A percentile compares a stretch with the other conserved stretches of the same genome.
These are phyloP conservation scores for Leptographium wingfieldii DNA, from an alignment of 2,329 filamentous ascomycete species.

Conservation along the genomic window DNA sequence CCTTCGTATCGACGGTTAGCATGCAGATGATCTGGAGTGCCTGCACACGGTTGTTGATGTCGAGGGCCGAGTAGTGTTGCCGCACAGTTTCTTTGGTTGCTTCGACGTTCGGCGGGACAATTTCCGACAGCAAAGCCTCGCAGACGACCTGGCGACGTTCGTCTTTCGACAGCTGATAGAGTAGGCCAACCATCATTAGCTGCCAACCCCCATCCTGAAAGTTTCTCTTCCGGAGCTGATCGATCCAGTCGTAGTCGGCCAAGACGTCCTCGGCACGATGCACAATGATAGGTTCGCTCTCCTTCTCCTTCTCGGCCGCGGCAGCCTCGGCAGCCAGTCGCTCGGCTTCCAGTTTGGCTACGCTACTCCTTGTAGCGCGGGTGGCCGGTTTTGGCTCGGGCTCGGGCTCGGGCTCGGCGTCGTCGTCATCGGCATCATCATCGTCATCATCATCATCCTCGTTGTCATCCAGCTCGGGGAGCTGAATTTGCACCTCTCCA, in stretches of 20 bases:
- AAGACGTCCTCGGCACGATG: slow-evolving; percentile 70
- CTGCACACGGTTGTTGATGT: slow-evolving; percentile 71
- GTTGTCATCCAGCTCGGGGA: slow-evolving; percentile 63
- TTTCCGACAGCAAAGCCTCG: slow-evolving; percentile 63
- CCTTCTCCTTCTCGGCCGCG: slow-evolving; percentile 35
- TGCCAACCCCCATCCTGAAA: slow-evolving; percentile 88
- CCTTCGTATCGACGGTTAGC: slow-evolving; percentile 74
- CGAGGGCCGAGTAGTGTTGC: slow-evolving; percentile 58
- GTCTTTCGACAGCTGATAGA: slow-evolving; percentile 73
- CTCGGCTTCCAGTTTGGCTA: slow-evolving; percentile 70
- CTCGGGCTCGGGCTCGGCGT: slow-evolving; percentile 54
- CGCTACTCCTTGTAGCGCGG: slow-evolving; percentile 72
- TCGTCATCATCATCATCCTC: slow-evolving; percentile 55
- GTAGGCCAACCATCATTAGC: slow-evolving; percentile 70
- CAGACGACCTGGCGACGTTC: slow-evolving; percentile 58
- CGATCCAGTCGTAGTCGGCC: slow-evolving; percentile 67
- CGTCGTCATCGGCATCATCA: slow-evolving; percentile 43
- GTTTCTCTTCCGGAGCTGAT: slow-evolving; percentile 68
- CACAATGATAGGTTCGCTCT: slow-evolving; percentile 34
- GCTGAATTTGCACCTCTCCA: slow-evolving; percentile 64
- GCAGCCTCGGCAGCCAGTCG: slow-evolving; percentile 48
- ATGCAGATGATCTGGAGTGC: slow-evolving; percentile 77
- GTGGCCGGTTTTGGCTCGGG: slow-evolving; percentile 53
- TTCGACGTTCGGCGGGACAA: slow-evolving; percentile 68
- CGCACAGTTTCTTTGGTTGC: slow-evolving; percentile 63